Base-by-base conservation (phyloP, 1,284 basidiomycete species). In the Puccinia horiana region DNA sequence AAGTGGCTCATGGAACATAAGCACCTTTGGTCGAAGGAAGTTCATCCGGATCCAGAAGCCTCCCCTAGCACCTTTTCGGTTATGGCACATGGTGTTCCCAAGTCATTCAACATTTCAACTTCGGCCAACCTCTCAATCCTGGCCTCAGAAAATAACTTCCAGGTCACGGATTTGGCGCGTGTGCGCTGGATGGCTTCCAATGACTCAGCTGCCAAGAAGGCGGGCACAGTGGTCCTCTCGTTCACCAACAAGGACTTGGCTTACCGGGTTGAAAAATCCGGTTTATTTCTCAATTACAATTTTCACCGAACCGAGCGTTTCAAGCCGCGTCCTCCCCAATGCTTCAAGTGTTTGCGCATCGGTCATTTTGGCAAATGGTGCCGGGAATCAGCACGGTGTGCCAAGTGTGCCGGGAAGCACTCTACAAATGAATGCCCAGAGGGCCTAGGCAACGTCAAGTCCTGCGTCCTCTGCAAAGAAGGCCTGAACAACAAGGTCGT, bases 21-120 rank as follows among this genome's bases (percentile, higher is more conserved):
- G 56, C 56, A n/a, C 56, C 29, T 58, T 9, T 58, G 56, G 56
- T 58, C 56, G 8, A 58, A 58, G 56, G 56, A 58, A n/a, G 56
- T 58, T 9, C 56, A 58, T 20, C 8, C 8, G 23, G 29, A 8
- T 58, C 29, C 29, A 6, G 56, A 58, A 20, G 56, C 56, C 8
- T n/a, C 56, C 20, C 56, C 56, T 6, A 58, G 56, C 29, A n/a
- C 56, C 23, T 58, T 11, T 58, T 58, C 56, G 6, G 56, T 58
- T 6, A 58, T 58, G 56, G n/a, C n/a, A n/a, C n/a, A n/a, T n/a
- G n/a, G n/a, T n/a, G n/a, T n/a, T n/a, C n/a, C 49, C 49, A 52
- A 29, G 6, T 11, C 29, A 6, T 58, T 58, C 29, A 29, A 58
- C 23, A 58, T 58, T 29, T 8, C 9, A 58, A 58, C 6, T 6